These are phyloP conservation scores for Echites panduratus DNA, from an alignment of 257 asterid species.

Conservation along the genomic window DNA sequence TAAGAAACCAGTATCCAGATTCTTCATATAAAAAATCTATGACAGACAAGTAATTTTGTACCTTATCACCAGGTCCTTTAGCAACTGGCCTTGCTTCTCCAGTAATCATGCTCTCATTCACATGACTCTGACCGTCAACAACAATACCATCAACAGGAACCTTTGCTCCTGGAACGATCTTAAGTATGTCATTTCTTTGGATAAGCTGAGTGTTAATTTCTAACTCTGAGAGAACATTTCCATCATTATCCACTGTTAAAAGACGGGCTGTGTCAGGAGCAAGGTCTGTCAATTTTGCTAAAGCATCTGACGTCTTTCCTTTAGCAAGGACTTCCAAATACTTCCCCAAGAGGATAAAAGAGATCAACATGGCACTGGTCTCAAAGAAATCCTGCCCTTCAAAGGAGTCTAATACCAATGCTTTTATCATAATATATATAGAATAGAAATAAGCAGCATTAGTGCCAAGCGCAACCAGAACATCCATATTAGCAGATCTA, in stretches of 20 bases:
- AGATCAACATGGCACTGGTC: slow-evolving; percentile 97
- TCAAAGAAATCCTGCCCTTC: slow-evolving; percentile 98
- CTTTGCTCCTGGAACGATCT: slow-evolving; percentile 90
- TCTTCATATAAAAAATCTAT: neutral
- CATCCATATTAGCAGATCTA: slow-evolving; percentile 96
- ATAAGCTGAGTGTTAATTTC: slow-evolving; percentile 77
- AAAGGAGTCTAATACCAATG: slow-evolving; percentile 57
- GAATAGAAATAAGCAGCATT: slow-evolving; percentile 97
- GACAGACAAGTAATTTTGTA: slow-evolving; percentile 23
- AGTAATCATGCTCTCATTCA: slow-evolving; percentile 97
- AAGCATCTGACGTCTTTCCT: slow-evolving; percentile 93
- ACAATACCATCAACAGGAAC: slow-evolving; percentile 94
- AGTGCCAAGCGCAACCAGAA: slow-evolving; percentile 95
- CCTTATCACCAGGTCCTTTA: slow-evolving; percentile 93
- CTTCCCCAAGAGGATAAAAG: slow-evolving; percentile 92
- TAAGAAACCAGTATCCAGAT: neutral
- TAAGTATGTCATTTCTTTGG: slow-evolving; percentile 77
- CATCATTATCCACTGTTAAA: slow-evolving; percentile 69
- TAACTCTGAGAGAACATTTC: slow-evolving; percentile 65
- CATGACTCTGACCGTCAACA: slow-evolving; percentile 86
- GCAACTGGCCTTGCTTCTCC: slow-evolving; percentile 89
- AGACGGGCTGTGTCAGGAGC: slow-evolving; percentile 89
- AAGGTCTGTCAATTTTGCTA: slow-evolving; percentile 83
- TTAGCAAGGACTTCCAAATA: slow-evolving; percentile 91
- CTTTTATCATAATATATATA: slow-evolving; percentile 66